Evolutionary conservation across 2,329 filamentous ascomycete species (phyloP), one percentile per base, ranked within the genome.

Genomic region (Monosporascus sp.): DNA sequence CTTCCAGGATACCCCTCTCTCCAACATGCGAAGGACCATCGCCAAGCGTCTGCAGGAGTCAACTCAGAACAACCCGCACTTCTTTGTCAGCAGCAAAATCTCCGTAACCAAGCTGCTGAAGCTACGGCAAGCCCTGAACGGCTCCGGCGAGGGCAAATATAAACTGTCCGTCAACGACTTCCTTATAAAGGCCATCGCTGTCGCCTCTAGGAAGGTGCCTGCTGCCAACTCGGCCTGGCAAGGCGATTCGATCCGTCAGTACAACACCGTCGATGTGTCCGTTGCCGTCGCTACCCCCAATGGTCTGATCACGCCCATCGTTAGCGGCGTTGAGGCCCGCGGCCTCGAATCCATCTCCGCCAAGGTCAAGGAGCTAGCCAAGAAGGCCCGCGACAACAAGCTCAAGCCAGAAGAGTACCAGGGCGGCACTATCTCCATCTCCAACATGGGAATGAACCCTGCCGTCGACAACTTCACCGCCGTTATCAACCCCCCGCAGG

Each of bases 141-240:
- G 85, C 69, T 86, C 89, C 14, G 80, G 90, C 48, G 87, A 96
- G 58, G 94, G 93, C 76, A 86, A 91, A 75, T 99, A 96, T 85
- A 99, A 97, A 85, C 89, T 99, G 55, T 97, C 92, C n/a, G 90
- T 99, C 76, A 99, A 99, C 77, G 94, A 99, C 77, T 96, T 99
- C 82, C 81, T 99, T 59, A 90, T 99, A 82, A 99, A 99, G 84
- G 94, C 93, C 63, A 89, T 93, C 54, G 89, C 85, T 55, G 79
- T 89, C 58, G 94, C 94, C 57, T 90, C 88, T 71, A 87, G 87
- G 77, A 97, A 96, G 83, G 92, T 97, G 48, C 94, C 94, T 55
- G 83, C 89, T 60, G 94, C 92, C 75, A 99, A 99, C 83, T 92
- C 92, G 49, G 93, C 89, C 72, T 99, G 94, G 93, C 86, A 88